Evolutionary conservation across 2,329 filamentous ascomycete genomes (phyloP), one percentile per base, ranked within the genome.

Genomic region (Colletotrichum sp.): DNA sequence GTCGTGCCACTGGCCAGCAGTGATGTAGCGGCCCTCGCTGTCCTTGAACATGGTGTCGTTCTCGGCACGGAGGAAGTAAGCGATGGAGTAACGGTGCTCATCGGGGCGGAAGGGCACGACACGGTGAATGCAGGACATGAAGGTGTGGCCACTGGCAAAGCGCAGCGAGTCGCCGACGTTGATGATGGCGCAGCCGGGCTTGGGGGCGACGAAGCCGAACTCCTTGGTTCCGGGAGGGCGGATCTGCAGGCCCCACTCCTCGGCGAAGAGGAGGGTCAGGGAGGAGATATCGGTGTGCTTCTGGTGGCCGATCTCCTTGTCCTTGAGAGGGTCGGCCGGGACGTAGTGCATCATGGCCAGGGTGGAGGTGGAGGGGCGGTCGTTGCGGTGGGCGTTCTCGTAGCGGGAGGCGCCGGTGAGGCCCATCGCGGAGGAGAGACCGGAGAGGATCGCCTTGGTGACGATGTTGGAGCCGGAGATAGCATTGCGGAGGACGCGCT

Each of bases 151-250:
- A 73, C 85, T 88, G 4, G 88, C 87, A 78, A 91, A 91, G 59
- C 90, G 87, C 77, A 92, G 85, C 30, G 89, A 90, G 84, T 92
- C 90, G 74, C 90, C 90, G 19, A 92, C 88, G 81, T 92, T 89
- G 78, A 92, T 85, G 79, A 92, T 86, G 36, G 90, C 90, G 77
- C 84, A 86, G 72, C 89, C 89, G 0, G 82, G 80, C 79, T 86
- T 86, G 67, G 90, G 90, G 73, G 83, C 87, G 12, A 92, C 88
- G 82, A 90, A 91, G 60, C 86, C 86, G 85, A 90, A 90, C 79
- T 87, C 85, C 36, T 84, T 83, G 36, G 79, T 75, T 13, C 81
- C 81, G 4, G 89, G 89, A 1, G 88, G 87, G 5, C 87, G 87
- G 77, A 91, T 86, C 82, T 92, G 90, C 34, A 92, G 86, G 8